These are phyloP conservation scores for Penicillium sclerotigenum DNA, from an alignment of 2,329 filamentous ascomycete genomes.

Conservation along the genomic window DNA sequence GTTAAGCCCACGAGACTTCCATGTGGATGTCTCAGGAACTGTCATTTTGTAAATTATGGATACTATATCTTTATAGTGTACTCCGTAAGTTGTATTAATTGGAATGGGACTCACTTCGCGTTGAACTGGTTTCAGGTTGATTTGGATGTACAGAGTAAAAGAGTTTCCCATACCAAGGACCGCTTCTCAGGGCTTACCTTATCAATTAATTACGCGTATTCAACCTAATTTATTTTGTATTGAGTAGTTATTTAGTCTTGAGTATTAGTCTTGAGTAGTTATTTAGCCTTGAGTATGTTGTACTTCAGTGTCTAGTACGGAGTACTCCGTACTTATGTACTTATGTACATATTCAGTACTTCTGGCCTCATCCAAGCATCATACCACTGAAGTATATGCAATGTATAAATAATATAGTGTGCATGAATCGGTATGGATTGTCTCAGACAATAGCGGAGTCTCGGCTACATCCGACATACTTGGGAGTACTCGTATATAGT, in stretches of 20 bases:
- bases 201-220: background rate
- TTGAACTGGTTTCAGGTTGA: conserved; percentile 15
- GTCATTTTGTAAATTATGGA: background rate
- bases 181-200: background rate
- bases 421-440: background rate
- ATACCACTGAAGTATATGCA: background rate
- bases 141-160: background rate
- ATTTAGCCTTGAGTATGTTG: too few relatives aligned
- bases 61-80: too few relatives aligned
- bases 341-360: background rate
- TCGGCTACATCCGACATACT: background rate
- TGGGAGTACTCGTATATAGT: background rate
- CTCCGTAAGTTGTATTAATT: too few relatives aligned
- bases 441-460: background rate
- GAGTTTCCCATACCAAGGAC: background rate
- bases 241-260: too few relatives aligned
- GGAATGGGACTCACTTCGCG: background rate
- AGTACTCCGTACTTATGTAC: too few relatives aligned
- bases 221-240: too few relatives aligned
- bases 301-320: too few relatives aligned
- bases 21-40: conserved; percentile 18
- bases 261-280: too few relatives aligned
- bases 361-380: background rate
- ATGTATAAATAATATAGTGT: background rate
- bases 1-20: conserved; percentile 24